phyloP scores from a whole-genome alignment of 2,329 filamentous ascomycete genomes.

The Knoxdaviesia capensis region DNA sequence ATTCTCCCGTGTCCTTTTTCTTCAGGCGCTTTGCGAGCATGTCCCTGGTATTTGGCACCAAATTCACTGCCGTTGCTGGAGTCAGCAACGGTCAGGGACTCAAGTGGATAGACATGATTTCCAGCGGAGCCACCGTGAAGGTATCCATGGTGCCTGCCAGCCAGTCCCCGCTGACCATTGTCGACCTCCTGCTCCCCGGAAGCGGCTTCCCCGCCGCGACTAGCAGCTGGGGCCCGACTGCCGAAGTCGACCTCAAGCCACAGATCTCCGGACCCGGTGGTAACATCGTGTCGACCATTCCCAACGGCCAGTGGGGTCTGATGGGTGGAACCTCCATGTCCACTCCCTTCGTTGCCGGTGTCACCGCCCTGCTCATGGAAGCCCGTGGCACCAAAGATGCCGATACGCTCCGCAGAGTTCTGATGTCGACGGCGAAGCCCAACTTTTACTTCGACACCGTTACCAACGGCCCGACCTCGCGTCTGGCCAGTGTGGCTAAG shows the following conservation, averaged over 20 bases:
- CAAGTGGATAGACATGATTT: not conserved
- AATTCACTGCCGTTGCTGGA: constrained; percentile 1
- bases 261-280: constrained; percentile 7
- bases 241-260: constrained; percentile 6
- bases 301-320: constrained; percentile 4
- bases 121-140: not conserved
- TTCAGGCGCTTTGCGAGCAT: no score
- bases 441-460: constrained; percentile 16
- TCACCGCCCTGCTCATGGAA: constrained; percentile 12
- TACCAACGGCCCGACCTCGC: not conserved
- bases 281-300: constrained; percentile 7
- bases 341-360: constrained; percentile 4
- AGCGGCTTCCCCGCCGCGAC: constrained; percentile 17
- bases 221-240: constrained; percentile 6
- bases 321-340: constrained; percentile 7
- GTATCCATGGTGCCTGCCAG: not conserved
- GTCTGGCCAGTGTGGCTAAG: constrained; percentile 25
- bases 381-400: constrained; percentile 22
- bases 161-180: constrained; percentile 13
- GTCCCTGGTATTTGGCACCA: no score
- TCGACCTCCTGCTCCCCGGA: constrained; percentile 12
- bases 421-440: constrained; percentile 22
- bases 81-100: constrained; percentile 2
- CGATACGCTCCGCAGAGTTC: constrained; percentile 18
- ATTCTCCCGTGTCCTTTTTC: no score